A percentile compares a stretch with the other conserved stretches of the same genome.
These are phyloP conservation scores for Lenwebbia sp. DNA, from an alignment of 345 rosid species.

Conservation along the genomic window DNA sequence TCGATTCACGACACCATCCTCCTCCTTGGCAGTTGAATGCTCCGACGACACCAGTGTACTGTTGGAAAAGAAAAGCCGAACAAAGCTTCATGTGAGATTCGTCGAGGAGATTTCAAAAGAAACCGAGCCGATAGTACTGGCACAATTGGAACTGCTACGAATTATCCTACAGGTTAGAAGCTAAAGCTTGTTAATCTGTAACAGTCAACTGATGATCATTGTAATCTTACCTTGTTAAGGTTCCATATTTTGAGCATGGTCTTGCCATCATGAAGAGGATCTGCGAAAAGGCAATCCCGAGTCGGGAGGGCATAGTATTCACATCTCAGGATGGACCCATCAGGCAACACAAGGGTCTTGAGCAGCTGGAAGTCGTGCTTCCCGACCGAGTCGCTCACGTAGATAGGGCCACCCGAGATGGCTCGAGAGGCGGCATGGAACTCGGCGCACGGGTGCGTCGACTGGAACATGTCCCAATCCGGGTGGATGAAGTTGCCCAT, in stretches of 20 bases:
- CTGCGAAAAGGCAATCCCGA: constrained; percentile 71
- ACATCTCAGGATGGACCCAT: constrained; percentile 80
- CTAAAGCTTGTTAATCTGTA: neutral
- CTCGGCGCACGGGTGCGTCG: constrained; percentile 90
- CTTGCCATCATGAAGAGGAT: constrained; percentile 96
- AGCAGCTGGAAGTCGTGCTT: constrained; percentile 67
- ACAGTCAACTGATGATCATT: neutral
- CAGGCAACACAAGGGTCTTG: constrained; percentile 58
- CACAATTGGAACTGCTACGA: neutral
- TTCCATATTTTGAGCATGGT: constrained; percentile 99
- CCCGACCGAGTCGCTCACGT: constrained; percentile 74
- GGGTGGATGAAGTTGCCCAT: constrained; percentile 99
- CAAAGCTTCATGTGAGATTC: neutral
- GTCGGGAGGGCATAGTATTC: constrained; percentile 90
- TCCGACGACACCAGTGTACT: constrained; percentile 80
- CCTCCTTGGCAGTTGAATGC: constrained; percentile 99
- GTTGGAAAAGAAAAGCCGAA: neutral
- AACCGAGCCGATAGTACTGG: neutral
- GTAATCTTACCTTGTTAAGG: constrained; percentile 52
- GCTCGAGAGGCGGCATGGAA: constrained; percentile 97
- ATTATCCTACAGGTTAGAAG: neutral
- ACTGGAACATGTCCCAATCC: constrained; percentile 99
- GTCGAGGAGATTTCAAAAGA: neutral
- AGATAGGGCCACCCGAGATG: constrained; percentile 90
- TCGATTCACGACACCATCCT: constrained; percentile 77